phyloP scores from a whole-genome alignment of 371 early-diverging fungal genomes.

The Rhizopus sp. region DNA sequence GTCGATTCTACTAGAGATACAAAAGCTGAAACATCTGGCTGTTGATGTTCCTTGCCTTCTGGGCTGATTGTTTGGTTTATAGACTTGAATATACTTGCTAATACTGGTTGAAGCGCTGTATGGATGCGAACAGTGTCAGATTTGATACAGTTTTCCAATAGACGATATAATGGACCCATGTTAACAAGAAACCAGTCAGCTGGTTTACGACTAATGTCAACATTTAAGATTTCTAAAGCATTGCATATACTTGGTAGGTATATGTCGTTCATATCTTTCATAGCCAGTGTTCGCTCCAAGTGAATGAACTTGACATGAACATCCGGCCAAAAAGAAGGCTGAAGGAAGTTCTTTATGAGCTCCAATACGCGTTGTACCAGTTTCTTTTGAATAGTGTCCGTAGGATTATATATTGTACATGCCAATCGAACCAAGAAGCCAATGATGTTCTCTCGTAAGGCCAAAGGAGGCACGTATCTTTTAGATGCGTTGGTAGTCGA shows the following conservation, averaged over 20 bases:
- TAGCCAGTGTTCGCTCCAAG: conserved; percentile 46
- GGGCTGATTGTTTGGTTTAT: conserved; percentile 41
- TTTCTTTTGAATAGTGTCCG: conserved; percentile 45
- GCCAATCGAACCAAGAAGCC: conserved; percentile 76
- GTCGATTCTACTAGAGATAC: conserved; percentile 61
- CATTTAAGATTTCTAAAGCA: conserved; percentile 69
- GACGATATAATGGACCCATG: conserved; percentile 64
- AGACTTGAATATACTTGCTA: conserved; percentile 62
- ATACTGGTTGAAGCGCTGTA: conserved; percentile 65
- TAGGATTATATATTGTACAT: conserved; percentile 62
- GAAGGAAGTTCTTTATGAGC: conserved; percentile 63
- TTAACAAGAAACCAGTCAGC: conserved; percentile 69
- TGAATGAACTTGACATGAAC: conserved; percentile 57
- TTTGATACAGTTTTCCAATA: conserved; percentile 69
- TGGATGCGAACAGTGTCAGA: conserved; percentile 67
- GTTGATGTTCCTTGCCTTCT: conserved; percentile 32
- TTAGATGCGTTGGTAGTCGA: conserved; percentile 9
- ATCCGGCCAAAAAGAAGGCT: conserved; percentile 63
- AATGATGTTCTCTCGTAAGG: conserved; percentile 67
- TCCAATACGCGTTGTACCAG: conserved; percentile 66
- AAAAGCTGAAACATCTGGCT: conserved; percentile 62
- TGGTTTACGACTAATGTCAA: conserved; percentile 62
- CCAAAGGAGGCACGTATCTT: conserved; percentile 56
- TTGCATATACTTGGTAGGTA: conserved; percentile 55
- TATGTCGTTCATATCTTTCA: conserved; percentile 46